Evolutionary conservation across 768 basidiomycete species (phyloP).

Genomic region (Coprinellus aureogranulatus): DNA sequence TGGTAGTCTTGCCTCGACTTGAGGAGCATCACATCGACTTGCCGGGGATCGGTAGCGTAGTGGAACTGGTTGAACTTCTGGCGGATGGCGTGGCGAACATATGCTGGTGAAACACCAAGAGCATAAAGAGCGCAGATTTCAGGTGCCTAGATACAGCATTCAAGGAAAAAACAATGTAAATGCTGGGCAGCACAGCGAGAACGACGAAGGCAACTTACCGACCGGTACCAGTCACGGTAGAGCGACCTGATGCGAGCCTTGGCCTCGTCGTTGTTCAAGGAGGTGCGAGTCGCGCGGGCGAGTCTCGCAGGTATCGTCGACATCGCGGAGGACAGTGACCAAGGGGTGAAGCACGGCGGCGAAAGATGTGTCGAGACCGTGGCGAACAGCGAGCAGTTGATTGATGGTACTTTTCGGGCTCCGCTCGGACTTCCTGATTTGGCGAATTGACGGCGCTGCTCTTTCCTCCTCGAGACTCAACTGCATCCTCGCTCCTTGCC

Average conservation of each 20-base stretch:
- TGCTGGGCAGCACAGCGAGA: background rate
- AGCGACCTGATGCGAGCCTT: slow-evolving; percentile 68
- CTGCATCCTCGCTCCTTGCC: slow-evolving; percentile 11
- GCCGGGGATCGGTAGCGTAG: slow-evolving; percentile 73
- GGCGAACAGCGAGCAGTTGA: background rate
- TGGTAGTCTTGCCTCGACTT: slow-evolving; percentile 88
- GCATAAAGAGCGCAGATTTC: slow-evolving; percentile 83
- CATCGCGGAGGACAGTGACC: slow-evolving; percentile 28
- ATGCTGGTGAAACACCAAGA: slow-evolving; percentile 72
- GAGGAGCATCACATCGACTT: slow-evolving; percentile 81
- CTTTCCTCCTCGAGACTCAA: background rate
- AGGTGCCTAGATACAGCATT: slow-evolving; percentile 71
- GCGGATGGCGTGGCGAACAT: slow-evolving; percentile 79
- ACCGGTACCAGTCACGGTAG: slow-evolving; percentile 92
- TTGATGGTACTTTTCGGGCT: slow-evolving; percentile 20
- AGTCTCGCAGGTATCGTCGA: slow-evolving; percentile 87
- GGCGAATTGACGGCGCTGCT: background rate
- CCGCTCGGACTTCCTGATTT: background rate
- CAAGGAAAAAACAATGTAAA: background rate
- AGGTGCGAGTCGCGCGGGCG: slow-evolving; percentile 65
- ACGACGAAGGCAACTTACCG: slow-evolving; percentile 50
- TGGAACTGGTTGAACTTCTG: slow-evolving; percentile 85
- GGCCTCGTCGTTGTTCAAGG: slow-evolving; percentile 55
- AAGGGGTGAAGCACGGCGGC: slow-evolving; percentile 4
- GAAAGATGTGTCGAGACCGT: background rate